These are phyloP conservation scores for Sclerotinia glacialis DNA, from an alignment of 2,329 filamentous ascomycete genomes.

Conservation along the genomic window DNA sequence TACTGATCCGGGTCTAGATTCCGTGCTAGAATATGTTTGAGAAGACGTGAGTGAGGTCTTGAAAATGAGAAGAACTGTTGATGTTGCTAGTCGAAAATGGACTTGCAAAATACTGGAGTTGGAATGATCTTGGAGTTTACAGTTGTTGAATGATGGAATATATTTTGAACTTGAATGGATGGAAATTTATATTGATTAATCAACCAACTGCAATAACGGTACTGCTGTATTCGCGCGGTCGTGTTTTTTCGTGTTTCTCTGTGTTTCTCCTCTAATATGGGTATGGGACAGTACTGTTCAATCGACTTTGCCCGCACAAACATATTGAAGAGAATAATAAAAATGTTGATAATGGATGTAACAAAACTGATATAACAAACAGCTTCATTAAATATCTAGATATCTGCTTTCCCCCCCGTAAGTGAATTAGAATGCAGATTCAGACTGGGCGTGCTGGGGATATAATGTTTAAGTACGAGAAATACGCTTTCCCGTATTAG, in stretches of 20 bases:
- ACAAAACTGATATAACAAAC: not conserved
- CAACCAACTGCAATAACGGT: conserved; percentile 1
- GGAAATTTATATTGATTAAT: not conserved
- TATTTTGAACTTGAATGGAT: not conserved
- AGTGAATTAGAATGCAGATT: not conserved
- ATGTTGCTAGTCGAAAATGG: not conserved
- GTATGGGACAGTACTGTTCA: conserved; percentile 1
- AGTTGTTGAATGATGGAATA: not conserved
- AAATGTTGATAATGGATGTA: not conserved
- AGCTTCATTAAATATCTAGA: not conserved
- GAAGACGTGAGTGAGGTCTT: not conserved
- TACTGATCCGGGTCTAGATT: not conserved
- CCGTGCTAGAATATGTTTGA: not conserved
- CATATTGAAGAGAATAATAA: not conserved
- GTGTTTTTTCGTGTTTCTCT: conserved; percentile 17
- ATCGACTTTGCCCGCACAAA: not conserved
- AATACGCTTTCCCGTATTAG: not conserved
- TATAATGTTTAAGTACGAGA: too few relatives aligned
- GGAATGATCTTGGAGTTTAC: not conserved
- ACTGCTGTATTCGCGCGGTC: conserved; percentile 4
- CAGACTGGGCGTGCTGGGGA: too few relatives aligned
- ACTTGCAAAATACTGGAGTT: not conserved
- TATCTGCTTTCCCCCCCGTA: not conserved
- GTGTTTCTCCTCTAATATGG: not conserved
- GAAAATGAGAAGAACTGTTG: not conserved